Percentiles rank a stretch among this genome's conserved stretches.
Conservation (phyloP, 2,329 filamentous ascomycete species). For the Thermothelomyces thermophilus region DNA sequence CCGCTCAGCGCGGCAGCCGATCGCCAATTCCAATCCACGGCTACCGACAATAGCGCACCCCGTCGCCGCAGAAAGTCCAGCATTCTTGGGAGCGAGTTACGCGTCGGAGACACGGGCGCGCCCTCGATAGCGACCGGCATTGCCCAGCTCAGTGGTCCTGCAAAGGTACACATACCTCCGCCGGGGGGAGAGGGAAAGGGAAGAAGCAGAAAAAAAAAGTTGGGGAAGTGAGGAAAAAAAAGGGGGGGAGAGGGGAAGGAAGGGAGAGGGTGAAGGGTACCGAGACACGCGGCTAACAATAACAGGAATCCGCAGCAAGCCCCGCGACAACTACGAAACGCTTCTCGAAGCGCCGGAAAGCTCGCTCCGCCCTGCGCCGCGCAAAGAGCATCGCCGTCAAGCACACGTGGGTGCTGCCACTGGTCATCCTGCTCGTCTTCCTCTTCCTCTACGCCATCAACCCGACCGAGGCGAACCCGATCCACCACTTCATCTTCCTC, state of each 20-base stretch:
- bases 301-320: slow-evolving; percentile 22
- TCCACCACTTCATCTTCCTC: slow-evolving; percentile 79
- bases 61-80: slow-evolving; percentile 52
- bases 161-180: slow-evolving; percentile 12
- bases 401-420: slow-evolving; percentile 59
- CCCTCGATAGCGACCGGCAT: slow-evolving; percentile 49
- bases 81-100: slow-evolving; percentile 46
- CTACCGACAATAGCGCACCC: slow-evolving; percentile 30
- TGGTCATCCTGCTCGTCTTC: slow-evolving; percentile 59
- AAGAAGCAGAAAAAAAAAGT: too few relatives aligned
- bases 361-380: slow-evolving; percentile 48
- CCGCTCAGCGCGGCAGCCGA: slow-evolving; percentile 46
- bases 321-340: slow-evolving; percentile 33
- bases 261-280: not conserved
- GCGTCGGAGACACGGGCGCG: slow-evolving; percentile 49
- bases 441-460: slow-evolving; percentile 65
- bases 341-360: slow-evolving; percentile 49
- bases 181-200: not conserved
- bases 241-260: not conserved
- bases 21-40: slow-evolving; percentile 37
- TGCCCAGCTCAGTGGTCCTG: slow-evolving; percentile 35
- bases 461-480: slow-evolving; percentile 69
- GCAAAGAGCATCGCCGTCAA: slow-evolving; percentile 46
- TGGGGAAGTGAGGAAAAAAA: not conserved
- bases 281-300: slow-evolving; percentile 16